Conservation (phyloP, 257 asterid species). For the Penstemon eatonii region DNA sequence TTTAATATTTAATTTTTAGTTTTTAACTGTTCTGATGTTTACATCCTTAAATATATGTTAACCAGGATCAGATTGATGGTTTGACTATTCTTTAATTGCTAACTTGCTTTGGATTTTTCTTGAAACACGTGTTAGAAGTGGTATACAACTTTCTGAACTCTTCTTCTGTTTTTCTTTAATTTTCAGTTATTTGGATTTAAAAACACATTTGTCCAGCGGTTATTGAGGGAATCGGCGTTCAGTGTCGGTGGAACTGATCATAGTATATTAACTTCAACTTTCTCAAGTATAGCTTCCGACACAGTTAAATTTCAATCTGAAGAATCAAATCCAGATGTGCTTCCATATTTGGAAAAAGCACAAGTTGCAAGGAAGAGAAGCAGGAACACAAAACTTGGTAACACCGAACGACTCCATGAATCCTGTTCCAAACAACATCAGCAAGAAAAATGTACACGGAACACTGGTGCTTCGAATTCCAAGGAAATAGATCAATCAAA, state of each 20-base stretch:
- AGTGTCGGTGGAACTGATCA: conserved; percentile 60
- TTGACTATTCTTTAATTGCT: conserved; percentile 10
- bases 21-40: neutral
- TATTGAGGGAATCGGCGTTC: conserved; percentile 82
- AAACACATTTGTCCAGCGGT: conserved; percentile 80
- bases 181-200: conserved; percentile 89
- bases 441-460: conserved; percentile 29
- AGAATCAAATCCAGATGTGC: conserved; percentile 38
- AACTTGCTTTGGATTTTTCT: conserved; percentile 18
- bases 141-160: conserved; percentile 1
- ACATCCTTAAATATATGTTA: neutral
- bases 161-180: conserved; percentile 26
- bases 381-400: conserved; percentile 40
- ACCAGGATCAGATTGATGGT: conserved; percentile 13
- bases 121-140: conserved; percentile 18
- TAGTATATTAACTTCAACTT: conserved; percentile 36
- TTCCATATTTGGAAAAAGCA: conserved; percentile 37
- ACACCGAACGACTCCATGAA: conserved; percentile 28
- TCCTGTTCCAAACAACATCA: conserved; percentile 31
- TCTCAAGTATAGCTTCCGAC: conserved; percentile 38
- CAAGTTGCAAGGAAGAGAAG: conserved; percentile 61
- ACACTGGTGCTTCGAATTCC: conserved; percentile 33
- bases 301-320: conserved; percentile 33
- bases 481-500: conserved; percentile 33
- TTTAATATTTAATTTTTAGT: neutral